Evolutionary conservation across 2,329 filamentous ascomycete genomes (phyloP).

Genomic region (Fusarium longipes): DNA sequence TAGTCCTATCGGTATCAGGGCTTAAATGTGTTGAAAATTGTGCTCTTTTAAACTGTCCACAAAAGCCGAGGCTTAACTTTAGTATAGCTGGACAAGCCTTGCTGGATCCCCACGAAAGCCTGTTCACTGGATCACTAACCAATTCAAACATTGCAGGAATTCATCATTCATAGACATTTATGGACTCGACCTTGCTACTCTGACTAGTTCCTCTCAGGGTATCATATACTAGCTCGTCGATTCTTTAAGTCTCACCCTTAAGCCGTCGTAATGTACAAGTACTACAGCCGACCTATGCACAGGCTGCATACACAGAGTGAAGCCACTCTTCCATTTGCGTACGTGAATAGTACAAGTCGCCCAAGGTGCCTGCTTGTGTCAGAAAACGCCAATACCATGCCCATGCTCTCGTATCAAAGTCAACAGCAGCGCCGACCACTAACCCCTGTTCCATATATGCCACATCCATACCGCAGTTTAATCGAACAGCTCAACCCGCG

Average conservation of each 20-base stretch:
- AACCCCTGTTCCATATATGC: constrained; percentile 13
- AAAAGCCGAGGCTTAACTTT: too few relatives aligned
- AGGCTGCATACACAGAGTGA: constrained; percentile 41
- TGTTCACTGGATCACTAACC: too few relatives aligned
- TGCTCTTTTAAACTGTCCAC: too few relatives aligned
- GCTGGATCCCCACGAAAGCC: too few relatives aligned
- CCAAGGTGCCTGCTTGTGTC: constrained; percentile 36
- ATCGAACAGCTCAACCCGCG: constrained; percentile 3
- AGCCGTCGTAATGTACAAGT: constrained; percentile 42
- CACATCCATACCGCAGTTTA: background rate
- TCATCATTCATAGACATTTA: constrained; percentile 6
- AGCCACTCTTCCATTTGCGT: constrained; percentile 36
- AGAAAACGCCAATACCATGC: constrained; percentile 53
- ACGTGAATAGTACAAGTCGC: constrained; percentile 23
- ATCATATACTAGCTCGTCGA: constrained; percentile 16
- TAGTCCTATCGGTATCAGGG: too few relatives aligned
- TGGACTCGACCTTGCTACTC: constrained; percentile 19
- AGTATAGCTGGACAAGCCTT: too few relatives aligned
- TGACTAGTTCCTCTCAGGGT: constrained; percentile 26
- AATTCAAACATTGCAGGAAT: background rate
- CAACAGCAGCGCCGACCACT: constrained; percentile 32
- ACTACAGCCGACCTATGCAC: constrained; percentile 29
- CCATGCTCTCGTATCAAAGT: constrained; percentile 47
- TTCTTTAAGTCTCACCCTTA: constrained; percentile 6
- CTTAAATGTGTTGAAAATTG: too few relatives aligned